Conservation (phyloP, 768 basidiomycete species). For the Lyophyllum atratum region DNA sequence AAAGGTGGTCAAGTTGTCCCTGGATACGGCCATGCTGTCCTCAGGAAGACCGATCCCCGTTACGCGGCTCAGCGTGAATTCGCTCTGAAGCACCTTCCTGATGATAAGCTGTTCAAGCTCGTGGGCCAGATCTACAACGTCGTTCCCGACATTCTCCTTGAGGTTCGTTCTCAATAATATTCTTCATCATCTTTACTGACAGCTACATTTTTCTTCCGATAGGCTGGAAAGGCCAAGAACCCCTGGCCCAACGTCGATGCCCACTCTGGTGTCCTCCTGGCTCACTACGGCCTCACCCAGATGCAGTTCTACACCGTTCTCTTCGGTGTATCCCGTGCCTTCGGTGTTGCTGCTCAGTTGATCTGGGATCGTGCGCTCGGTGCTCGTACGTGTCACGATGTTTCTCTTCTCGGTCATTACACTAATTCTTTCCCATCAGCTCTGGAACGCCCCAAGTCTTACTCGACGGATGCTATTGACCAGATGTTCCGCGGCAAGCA, state of each 20-base stretch:
- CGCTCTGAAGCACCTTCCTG: constrained; percentile 79
- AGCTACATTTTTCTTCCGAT: constrained; percentile 6
- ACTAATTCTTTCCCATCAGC: constrained; percentile 39
- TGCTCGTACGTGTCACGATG: constrained; percentile 64
- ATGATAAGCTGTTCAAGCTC: constrained; percentile 92
- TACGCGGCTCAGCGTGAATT: constrained; percentile 92
- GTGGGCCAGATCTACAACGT: constrained; percentile 87
- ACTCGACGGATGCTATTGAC: constrained; percentile 78
- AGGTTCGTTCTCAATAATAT: constrained; percentile 40
- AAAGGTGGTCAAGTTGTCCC: constrained; percentile 94
- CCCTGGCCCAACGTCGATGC: constrained; percentile 98
- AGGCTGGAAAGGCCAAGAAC: constrained; percentile 93
- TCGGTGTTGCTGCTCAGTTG: constrained; percentile 85
- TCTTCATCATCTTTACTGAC: background rate
- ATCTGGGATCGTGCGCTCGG: constrained; percentile 94
- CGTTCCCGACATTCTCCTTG: constrained; percentile 87
- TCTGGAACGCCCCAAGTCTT: constrained; percentile 90
- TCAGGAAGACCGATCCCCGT: constrained; percentile 90
- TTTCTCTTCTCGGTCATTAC: background rate
- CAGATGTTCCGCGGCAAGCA: constrained; percentile 72
- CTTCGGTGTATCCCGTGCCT: constrained; percentile 95
- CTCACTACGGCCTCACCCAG: constrained; percentile 83
- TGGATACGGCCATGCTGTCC: constrained; percentile 86
- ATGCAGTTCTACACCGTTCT: constrained; percentile 98
- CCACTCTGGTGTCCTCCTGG: constrained; percentile 88